These are phyloP conservation scores for Cynara cardunculus DNA, from an alignment of 129 eudicot genomes.

Conservation along the genomic window DNA sequence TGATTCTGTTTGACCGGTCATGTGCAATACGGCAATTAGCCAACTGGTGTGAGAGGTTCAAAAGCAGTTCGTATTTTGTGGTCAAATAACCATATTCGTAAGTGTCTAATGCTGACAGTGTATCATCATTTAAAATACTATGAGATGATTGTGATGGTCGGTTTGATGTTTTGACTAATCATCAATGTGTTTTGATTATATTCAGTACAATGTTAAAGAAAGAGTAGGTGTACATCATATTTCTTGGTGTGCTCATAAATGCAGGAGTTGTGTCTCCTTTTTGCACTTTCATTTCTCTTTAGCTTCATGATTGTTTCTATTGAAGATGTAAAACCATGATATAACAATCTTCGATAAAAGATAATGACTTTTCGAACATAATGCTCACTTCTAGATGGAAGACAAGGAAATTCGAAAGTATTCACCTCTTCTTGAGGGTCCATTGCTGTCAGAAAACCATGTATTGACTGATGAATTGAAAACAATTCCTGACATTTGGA, in stretches of 20 bases:
- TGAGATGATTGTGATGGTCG: not conserved
- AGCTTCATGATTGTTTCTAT: not conserved
- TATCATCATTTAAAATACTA: not conserved
- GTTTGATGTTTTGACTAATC: not conserved
- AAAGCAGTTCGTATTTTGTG: not conserved
- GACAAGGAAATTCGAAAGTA: constrained; percentile 61
- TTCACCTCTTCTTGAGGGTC: constrained; percentile 72
- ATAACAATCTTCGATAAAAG: not conserved
- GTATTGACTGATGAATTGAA: constrained; percentile 51
- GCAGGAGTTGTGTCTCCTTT: not conserved
- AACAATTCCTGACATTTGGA: constrained; percentile 90
- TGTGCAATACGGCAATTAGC: not conserved
- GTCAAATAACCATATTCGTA: not conserved
- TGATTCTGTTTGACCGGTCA: not conserved
- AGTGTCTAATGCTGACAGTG: not conserved
- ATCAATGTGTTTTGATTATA: not conserved
- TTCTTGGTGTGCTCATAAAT: not conserved
- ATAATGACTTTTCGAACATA: not conserved
- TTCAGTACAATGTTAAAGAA: not conserved
- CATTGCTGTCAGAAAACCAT: constrained; percentile 31
- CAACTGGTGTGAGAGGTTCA: not conserved
- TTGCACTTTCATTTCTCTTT: not conserved
- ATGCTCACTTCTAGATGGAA: constrained; percentile 40
- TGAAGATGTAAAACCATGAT: not conserved
- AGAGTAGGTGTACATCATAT: not conserved